Base-by-base conservation (phyloP, 345 rosid species). In the Bruguiera parviflora region DNA sequence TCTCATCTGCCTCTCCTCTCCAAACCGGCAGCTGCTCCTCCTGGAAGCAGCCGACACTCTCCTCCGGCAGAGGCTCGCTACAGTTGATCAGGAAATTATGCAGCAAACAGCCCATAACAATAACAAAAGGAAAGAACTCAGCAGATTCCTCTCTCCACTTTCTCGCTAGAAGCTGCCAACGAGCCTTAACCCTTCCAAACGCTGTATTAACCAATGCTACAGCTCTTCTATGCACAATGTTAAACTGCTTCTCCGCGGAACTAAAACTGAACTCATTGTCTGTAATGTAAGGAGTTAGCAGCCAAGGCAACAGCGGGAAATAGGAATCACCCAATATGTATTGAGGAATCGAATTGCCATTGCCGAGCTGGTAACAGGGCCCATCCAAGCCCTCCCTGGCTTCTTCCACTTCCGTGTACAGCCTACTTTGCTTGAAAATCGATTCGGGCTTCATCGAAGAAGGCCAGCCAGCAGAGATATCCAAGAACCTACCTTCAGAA, bases 401-500 rank as follows among this genome's bases (percentile, higher is more conserved):
- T 24, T 84, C 88, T 49, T 83, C 80, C n/a, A 78, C 77, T 2
- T 70, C 63, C 0, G 70, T 69, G 73, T 75, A 88, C 61, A 92
- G 78, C 78, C 76, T 85, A 0, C 84, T 84, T 62, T 87, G 84
- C 31, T 68, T 72, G 47, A 89, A 67, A 72, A 89, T 85, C 0
- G 86, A 71, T 51, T 78, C 79, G 0, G 86, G 83, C 52, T 76
- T 82, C 80, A 89, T 80, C 0, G 79, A 74, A 33, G 79, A 62
- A 7, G 89, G 94, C 98, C 98, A 89, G 6, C 96, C 96, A 27
- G 92, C 89, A 1, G 98, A 92, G 76, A 92, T 84, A 79, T 92
- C 91, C 22, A 75, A 52, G 77, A 92, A 88, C 49, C 85, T 85
- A 11, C 92, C 91, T 31, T 75, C 79, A 32, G 88, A 82, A 72